Percentiles rank a stretch among this genome's conserved stretches.
phyloP scores from a whole-genome alignment of 352 stramenopile species.

The Phytophthora kernoviae region DNA sequence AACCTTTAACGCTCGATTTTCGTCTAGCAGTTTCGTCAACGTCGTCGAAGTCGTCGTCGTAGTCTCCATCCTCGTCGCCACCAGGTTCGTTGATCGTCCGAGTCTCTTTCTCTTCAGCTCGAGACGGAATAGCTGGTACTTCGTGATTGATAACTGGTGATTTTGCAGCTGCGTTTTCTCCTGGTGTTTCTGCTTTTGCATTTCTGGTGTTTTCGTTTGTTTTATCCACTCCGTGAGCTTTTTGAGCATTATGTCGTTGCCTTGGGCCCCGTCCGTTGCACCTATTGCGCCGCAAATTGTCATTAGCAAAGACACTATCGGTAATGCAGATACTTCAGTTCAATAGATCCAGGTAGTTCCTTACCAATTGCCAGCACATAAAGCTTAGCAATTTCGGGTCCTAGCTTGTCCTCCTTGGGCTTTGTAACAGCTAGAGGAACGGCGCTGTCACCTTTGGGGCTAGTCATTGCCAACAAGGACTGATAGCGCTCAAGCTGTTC shows the following conservation, averaged over 20 bases:
- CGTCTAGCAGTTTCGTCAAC: conserved; percentile 18
- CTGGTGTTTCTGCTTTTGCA: not conserved
- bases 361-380: conserved; percentile 45
- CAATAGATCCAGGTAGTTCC: not conserved
- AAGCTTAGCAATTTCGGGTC: conserved; percentile 40
- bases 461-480: conserved; percentile 70
- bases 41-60: conserved; percentile 56
- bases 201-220: conserved; percentile 13
- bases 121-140: not conserved
- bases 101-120: conserved; percentile 1
- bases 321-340: not conserved
- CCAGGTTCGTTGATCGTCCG: not conserved
- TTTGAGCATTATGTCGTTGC: conserved; percentile 25
- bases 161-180: not conserved
- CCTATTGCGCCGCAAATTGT: conserved; percentile 12
- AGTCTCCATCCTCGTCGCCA: conserved; percentile 37
- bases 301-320: conserved; percentile 12
- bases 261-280: conserved; percentile 8
- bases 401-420: conserved; percentile 25
- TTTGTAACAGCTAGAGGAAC: conserved; percentile 7
- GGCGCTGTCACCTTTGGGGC: conserved; percentile 12
- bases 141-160: not conserved
- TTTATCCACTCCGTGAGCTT: conserved; percentile 42
- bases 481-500: conserved; percentile 88
- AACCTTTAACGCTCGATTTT: conserved; percentile 8